Evolutionary conservation across 371 early-diverging fungal genomes (phyloP).

Genomic region (Parasitella parasitica): DNA sequence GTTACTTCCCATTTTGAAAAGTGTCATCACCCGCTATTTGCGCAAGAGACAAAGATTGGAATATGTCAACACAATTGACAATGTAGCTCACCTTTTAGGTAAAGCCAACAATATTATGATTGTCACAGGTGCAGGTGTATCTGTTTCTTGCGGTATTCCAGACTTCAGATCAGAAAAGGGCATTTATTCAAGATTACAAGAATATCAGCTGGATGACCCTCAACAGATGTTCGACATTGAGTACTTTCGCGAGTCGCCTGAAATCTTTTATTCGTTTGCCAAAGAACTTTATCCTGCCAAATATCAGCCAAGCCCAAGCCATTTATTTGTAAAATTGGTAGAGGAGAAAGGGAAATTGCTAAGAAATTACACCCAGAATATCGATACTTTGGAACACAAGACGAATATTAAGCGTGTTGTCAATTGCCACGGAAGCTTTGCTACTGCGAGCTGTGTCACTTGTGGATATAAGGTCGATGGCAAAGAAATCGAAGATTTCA

Average conservation of each 20-base stretch:
- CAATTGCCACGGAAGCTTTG: constrained; percentile 93
- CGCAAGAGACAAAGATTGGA: constrained; percentile 60
- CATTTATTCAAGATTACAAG: constrained; percentile 85
- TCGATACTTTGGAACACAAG: constrained; percentile 94
- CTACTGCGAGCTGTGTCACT: constrained; percentile 86
- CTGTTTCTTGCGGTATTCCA: constrained; percentile 97
- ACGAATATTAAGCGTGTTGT: constrained; percentile 85
- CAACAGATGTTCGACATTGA: constrained; percentile 93
- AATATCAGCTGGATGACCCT: constrained; percentile 78
- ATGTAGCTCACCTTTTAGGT: constrained; percentile 69
- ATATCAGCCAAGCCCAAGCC: constrained; percentile 90
- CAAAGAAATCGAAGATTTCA: constrained; percentile 73
- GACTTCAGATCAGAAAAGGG: constrained; percentile 97
- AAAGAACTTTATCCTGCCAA: constrained; percentile 88
- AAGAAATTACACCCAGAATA: constrained; percentile 98
- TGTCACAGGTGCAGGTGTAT: constrained; percentile 92
- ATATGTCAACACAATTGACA: constrained; percentile 67
- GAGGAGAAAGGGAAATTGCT: constrained; percentile 82
- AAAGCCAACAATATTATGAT: constrained; percentile 81
- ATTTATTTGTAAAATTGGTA: constrained; percentile 87
- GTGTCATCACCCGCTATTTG: constrained; percentile 52
- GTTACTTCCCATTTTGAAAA: constrained; percentile 53
- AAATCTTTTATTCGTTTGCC: constrained; percentile 94
- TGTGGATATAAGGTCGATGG: constrained; percentile 81
- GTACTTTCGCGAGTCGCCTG: constrained; percentile 81